A percentile compares a stretch with the other conserved stretches of the same genome.
These are phyloP conservation scores for Umbellularia californica DNA, from an alignment of 164 flowering plant species.

Conservation along the genomic window DNA sequence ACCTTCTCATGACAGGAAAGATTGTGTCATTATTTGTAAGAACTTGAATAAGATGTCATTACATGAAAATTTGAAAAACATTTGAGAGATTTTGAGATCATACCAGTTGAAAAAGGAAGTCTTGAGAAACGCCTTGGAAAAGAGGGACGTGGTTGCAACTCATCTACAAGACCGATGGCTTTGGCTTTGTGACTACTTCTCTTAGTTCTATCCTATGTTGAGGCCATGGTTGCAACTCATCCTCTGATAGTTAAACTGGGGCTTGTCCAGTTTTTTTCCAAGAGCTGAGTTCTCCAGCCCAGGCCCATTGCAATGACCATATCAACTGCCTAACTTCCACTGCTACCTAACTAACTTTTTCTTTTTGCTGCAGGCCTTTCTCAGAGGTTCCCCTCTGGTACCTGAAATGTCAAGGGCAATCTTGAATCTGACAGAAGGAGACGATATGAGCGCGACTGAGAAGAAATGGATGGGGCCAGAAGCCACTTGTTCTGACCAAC, in stretches of 20 bases:
- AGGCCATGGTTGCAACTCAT: background rate
- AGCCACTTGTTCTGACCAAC: conserved; percentile 11
- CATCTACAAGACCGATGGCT: conserved; percentile 21
- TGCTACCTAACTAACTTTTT: no score
- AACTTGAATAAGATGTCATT: background rate
- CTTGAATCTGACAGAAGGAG: conserved; percentile 26
- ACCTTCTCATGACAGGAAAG: conserved; percentile 37
- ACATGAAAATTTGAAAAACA: background rate
- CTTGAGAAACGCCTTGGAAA: conserved; percentile 82
- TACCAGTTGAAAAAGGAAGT: no score
- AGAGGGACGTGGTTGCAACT: conserved; percentile 58
- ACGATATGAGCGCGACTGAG: conserved; percentile 25
- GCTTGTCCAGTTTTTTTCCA: background rate
- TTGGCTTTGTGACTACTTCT: conserved; percentile 30
- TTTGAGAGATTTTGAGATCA: background rate
- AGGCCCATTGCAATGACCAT: background rate
- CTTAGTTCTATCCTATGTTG: background rate
- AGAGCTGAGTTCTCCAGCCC: background rate
- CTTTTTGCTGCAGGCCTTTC: conserved; percentile 28
- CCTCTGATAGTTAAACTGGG: background rate
- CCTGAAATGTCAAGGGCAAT: conserved; percentile 38
- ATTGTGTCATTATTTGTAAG: background rate
- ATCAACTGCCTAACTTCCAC: background rate
- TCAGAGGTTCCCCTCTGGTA: conserved; percentile 33
- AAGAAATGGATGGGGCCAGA: conserved; percentile 23